Evolutionary conservation across 2,329 filamentous ascomycete species (phyloP).

Genomic region (Xylaria sp.): DNA sequence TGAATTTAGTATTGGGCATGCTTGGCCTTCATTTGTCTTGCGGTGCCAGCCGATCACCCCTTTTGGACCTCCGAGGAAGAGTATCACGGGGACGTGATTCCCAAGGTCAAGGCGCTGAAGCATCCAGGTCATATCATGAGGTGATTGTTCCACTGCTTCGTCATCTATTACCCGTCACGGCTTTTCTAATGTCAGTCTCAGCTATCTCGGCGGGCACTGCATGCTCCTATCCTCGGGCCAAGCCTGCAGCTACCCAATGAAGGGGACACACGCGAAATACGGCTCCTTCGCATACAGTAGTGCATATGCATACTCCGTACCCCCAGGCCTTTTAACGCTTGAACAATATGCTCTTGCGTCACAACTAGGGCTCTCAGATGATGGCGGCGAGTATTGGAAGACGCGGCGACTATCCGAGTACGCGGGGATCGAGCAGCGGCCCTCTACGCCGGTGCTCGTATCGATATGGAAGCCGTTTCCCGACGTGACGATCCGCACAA

Average conservation of each 20-base stretch:
- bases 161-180: background rate
- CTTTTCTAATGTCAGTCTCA: constrained; percentile 40
- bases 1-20: constrained; percentile 77
- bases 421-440: constrained; percentile 67
- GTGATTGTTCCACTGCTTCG: constrained; percentile 44
- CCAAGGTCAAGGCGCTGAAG: constrained; percentile 68
- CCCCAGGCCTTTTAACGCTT: constrained; percentile 78
- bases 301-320: constrained; percentile 80
- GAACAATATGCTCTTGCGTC: constrained; percentile 82
- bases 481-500: constrained; percentile 74
- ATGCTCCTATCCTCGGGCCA: constrained; percentile 82
- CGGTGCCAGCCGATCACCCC: constrained; percentile 74
- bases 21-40: constrained; percentile 79
- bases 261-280: constrained; percentile 84
- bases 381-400: constrained; percentile 83
- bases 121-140: constrained; percentile 79
- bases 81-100: constrained; percentile 65
- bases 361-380: constrained; percentile 79
- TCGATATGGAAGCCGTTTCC: constrained; percentile 77
- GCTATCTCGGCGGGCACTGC: constrained; percentile 77
- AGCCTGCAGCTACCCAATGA: constrained; percentile 84
- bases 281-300: constrained; percentile 82
- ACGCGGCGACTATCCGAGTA: constrained; percentile 75
- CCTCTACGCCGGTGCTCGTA: constrained; percentile 66
- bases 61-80: constrained; percentile 80